phyloP scores from a whole-genome alignment of 805 yeast genomes.

The Candida caryicola region DNA sequence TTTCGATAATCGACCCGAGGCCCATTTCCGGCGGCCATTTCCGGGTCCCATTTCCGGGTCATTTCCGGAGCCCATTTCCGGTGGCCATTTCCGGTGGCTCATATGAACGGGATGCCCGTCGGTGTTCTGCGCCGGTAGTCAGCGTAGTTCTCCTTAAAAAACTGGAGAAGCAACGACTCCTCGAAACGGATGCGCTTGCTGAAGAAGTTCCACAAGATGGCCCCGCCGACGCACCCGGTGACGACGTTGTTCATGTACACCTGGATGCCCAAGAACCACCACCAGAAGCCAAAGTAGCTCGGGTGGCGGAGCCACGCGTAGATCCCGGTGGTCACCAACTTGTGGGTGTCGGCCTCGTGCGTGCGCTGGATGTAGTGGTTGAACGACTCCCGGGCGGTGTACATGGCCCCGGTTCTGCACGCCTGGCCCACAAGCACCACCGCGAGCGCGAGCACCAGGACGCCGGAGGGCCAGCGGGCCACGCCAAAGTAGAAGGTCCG shows the following conservation, averaged over 20 bases:
- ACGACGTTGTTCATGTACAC: conserved; percentile 65
- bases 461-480: background rate
- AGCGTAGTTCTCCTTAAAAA: conserved; percentile 69
- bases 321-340: conserved; percentile 69
- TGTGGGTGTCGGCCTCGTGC: conserved; percentile 51
- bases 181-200: conserved; percentile 64
- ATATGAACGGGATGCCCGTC: conserved; percentile 63
- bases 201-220: conserved; percentile 70
- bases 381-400: conserved; percentile 81
- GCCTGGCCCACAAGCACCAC: conserved; percentile 60
- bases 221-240: conserved; percentile 50
- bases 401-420: conserved; percentile 76
- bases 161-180: conserved; percentile 59
- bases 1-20: too few relatives aligned
- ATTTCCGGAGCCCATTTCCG: too few relatives aligned
- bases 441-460: conserved; percentile 45
- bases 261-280: conserved; percentile 92
- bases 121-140: conserved; percentile 48
- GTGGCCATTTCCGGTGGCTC: too few relatives aligned
- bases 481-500: conserved; percentile 4
- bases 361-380: conserved; percentile 69
- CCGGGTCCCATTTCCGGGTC: too few relatives aligned
- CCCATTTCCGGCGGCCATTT: too few relatives aligned
- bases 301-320: conserved; percentile 78
- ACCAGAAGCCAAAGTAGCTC: conserved; percentile 83